Conservation (phyloP, 805 yeast species). For the Tanozyma kutaoensis region DNA sequence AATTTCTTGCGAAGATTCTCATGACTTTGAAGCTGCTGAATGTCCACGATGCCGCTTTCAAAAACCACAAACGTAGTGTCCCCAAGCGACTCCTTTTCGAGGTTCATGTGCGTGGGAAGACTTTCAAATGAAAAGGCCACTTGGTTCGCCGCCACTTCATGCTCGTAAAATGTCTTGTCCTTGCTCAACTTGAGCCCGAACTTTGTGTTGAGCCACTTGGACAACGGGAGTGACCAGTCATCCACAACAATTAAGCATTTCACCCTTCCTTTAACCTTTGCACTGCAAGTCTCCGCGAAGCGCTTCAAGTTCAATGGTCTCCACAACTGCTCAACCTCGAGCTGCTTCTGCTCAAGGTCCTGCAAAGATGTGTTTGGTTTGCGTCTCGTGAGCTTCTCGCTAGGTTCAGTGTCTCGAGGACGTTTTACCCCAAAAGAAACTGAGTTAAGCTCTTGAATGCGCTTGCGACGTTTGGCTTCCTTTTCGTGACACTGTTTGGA, state of each 20-base stretch:
- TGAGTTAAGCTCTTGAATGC: constrained; percentile 16
- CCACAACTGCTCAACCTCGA: constrained; percentile 31
- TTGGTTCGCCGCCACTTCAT: constrained; percentile 10
- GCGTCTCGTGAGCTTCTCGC: constrained; percentile 2
- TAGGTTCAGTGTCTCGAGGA: no score
- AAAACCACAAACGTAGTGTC: constrained; percentile 31
- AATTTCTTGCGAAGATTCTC: constrained; percentile 17
- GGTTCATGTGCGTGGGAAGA: constrained; percentile 24
- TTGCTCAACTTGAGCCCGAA: constrained; percentile 21
- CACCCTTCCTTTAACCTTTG: constrained; percentile 17
- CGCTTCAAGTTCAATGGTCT: constrained; percentile 26
- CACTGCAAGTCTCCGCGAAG: constrained; percentile 16
- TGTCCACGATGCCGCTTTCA: constrained; percentile 34
- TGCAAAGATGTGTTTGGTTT: constrained; percentile 5
- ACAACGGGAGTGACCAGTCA: constrained; percentile 32
- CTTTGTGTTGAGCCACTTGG: constrained; percentile 38
- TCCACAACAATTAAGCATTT: constrained; percentile 30
- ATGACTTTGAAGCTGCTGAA: constrained; percentile 3
- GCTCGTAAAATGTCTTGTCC: constrained; percentile 13
- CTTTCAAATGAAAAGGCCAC: constrained; percentile 22
- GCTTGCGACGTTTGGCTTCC: constrained; percentile 14
- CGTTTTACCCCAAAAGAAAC: constrained; percentile 11
- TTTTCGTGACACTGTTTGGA: constrained; percentile 13
- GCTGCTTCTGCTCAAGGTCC: constrained; percentile 13
- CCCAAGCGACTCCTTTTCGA: constrained; percentile 23